A percentile compares a stretch with the other conserved stretches of the same genome.
These are phyloP conservation scores for Aquilaria malaccensis DNA, from an alignment of 345 rosid species.

Conservation along the genomic window DNA sequence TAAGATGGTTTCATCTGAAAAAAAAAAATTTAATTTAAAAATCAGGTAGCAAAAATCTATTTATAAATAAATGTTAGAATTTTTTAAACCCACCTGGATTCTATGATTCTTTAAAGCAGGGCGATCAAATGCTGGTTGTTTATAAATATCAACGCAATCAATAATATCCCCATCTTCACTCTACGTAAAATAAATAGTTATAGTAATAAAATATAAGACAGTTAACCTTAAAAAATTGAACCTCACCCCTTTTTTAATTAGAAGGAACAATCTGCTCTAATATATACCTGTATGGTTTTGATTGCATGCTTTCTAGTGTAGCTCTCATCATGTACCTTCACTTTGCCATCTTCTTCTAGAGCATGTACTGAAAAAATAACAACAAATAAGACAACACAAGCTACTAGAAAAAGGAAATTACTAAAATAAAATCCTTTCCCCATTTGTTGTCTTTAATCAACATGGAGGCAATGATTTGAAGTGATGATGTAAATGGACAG, in stretches of 20 bases:
- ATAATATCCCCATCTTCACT: conserved; percentile 49
- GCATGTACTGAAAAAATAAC: too few species aligned
- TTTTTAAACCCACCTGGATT: conserved; percentile 29
- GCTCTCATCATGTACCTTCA: not conserved
- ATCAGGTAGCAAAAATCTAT: not conserved
- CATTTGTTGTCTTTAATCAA: too few species aligned
- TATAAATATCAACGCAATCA: conserved; percentile 43
- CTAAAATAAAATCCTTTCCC: too few species aligned
- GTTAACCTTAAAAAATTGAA: too few species aligned
- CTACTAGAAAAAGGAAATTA: too few species aligned
- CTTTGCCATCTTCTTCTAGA: not conserved
- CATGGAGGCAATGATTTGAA: too few species aligned
- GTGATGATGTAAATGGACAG: too few species aligned
- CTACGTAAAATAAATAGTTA: conserved; percentile 12
- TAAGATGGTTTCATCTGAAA: conserved; percentile 34
- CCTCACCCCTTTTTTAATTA: too few species aligned
- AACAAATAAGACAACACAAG: too few species aligned
- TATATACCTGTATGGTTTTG: conserved; percentile 36
- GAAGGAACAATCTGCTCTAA: not conserved
- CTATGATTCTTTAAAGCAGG: conserved; percentile 37
- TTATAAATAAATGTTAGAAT: not conserved
- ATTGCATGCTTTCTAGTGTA: conserved; percentile 9
- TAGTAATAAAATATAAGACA: too few species aligned
- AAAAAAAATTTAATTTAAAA: not conserved
- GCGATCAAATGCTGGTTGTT: conserved; percentile 45